phyloP scores from a whole-genome alignment of 139 green algal species.

The Picochlorum costavermella region DNA sequence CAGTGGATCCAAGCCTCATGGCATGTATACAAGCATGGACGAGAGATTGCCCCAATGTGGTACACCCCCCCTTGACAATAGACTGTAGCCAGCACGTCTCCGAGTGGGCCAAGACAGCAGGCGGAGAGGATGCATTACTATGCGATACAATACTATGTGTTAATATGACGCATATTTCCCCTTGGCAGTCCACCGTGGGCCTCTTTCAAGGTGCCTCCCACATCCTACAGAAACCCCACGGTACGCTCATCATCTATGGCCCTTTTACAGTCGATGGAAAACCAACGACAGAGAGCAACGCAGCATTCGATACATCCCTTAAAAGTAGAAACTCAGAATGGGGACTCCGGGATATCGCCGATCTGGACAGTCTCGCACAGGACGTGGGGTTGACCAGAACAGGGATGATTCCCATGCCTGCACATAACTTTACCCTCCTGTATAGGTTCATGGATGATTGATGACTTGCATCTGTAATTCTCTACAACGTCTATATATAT shows the following conservation, averaged over 20 bases:
- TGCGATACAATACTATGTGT: constrained; percentile 24
- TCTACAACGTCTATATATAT: too few relatives aligned
- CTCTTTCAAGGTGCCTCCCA: constrained; percentile 34
- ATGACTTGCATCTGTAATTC: too few relatives aligned
- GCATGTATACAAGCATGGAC: constrained; percentile 22
- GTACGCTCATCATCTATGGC: constrained; percentile 42
- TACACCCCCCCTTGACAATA: constrained; percentile 1
- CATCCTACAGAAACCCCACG: background rate
- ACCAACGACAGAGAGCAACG: constrained; percentile 39
- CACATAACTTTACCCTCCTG: constrained; percentile 51
- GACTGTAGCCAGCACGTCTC: background rate
- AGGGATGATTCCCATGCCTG: constrained; percentile 37
- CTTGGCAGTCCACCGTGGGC: constrained; percentile 33
- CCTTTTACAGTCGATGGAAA: constrained; percentile 37
- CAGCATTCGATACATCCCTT: constrained; percentile 41
- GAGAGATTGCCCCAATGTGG: constrained; percentile 15
- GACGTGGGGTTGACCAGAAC: constrained; percentile 23
- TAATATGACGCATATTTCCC: constrained; percentile 54
- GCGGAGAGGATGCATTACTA: background rate
- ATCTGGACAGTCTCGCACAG: constrained; percentile 20
- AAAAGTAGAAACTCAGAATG: constrained; percentile 28
- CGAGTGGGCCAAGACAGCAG: background rate
- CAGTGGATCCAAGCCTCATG: background rate
- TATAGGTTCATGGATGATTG: constrained; percentile 7
- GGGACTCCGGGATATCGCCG: constrained; percentile 48